Percentiles rank a stretch among this genome's conserved stretches.
Conservation (phyloP, 1,284 basidiomycete genomes). For the Lentinus polychrous region DNA sequence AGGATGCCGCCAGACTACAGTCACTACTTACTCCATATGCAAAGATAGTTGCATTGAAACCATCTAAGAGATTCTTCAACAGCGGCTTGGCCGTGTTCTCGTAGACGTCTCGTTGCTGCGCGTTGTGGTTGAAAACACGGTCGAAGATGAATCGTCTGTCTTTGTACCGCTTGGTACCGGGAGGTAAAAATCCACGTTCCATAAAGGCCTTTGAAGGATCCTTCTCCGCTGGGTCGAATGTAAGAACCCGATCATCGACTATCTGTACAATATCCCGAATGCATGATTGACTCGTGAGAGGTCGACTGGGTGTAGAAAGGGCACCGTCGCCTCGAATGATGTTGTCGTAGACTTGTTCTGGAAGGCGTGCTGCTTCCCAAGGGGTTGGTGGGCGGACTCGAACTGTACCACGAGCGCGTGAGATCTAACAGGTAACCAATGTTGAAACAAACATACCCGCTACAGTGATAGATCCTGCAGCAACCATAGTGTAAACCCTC, state of each 20-base stretch:
- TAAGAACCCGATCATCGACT: conserved; percentile 81
- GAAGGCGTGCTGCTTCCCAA: conserved; percentile 78
- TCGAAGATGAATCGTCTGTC: conserved; percentile 96
- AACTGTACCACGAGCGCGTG: conserved; percentile 42
- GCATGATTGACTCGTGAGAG: conserved; percentile 42
- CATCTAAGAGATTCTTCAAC: conserved; percentile 78
- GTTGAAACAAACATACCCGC: conserved; percentile 47
- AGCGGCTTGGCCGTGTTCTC: conserved; percentile 80
- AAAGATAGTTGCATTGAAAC: conserved; percentile 96
- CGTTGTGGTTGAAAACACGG: conserved; percentile 76
- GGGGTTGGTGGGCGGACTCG: conserved; percentile 85
- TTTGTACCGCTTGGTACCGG: conserved; percentile 85
- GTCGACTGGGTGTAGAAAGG: conserved; percentile 59
- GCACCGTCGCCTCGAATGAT: conserved; percentile 77
- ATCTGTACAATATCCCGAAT: conserved; percentile 74
- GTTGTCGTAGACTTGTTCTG: conserved; percentile 60
- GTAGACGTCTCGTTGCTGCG: conserved; percentile 82
- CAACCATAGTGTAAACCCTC: conserved; percentile 49
- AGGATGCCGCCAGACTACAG: neutral
- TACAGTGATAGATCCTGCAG: conserved; percentile 81
- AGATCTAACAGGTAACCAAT: conserved; percentile 2
- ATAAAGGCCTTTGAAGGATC: conserved; percentile 71
- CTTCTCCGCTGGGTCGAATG: conserved; percentile 92
- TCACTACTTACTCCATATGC: conserved; percentile 84
- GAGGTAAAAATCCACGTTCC: conserved; percentile 74